Base-by-base conservation (phyloP, 805 yeast species). In the Sugiyamaella lignohabitans region DNA sequence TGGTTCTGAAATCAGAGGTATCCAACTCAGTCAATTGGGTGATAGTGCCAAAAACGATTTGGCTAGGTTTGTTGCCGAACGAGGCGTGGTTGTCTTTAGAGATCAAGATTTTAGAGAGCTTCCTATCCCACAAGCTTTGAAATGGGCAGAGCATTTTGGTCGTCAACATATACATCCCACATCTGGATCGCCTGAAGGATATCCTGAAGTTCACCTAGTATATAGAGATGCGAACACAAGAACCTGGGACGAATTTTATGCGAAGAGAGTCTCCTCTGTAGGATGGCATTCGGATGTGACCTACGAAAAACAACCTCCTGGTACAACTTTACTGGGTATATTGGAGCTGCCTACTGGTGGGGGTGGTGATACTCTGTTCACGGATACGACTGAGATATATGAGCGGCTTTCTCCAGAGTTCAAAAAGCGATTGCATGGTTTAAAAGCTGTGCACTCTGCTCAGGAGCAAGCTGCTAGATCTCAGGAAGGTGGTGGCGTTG, bases 231-330 rank as follows among this genome's bases (percentile, higher is more conserved):
- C 69, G 38, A 68, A 65, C 34, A 46, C 42, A 63, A 70, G 52
- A 23, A 50, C 50, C 32, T 40, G 19, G 16, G 43, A 44, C 14
- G 44, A 48, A 21, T 50, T 48, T 19, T 50, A 42, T 41, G 21
- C 16, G 16, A 47, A 27, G 21, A 40, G 50, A 39, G 46, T 53
- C 35, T 50, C 64, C 19, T 58, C 66, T 14, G 53, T 58, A 14
- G 59, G 42, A 14, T 84, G 85, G 84, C 91, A 84, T 64, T 75
- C 85, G 2, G 91, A 84, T 61, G 83, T 81, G 35, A 75, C 86
- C 27, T 84, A 80, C 61, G 89, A 83, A 61, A 71, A 72, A 48
- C 86, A 80, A 61, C 83, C 88, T 4, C 84, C 88, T 10, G 82
- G 85, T 18, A 68, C 75, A 37, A 84, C 89, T 0, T 73, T 81